Percentiles rank a stretch among this genome's conserved stretches.
Conservation (phyloP, 2,329 filamentous ascomycete genomes). For the Pseudogymnoascus sp. region DNA sequence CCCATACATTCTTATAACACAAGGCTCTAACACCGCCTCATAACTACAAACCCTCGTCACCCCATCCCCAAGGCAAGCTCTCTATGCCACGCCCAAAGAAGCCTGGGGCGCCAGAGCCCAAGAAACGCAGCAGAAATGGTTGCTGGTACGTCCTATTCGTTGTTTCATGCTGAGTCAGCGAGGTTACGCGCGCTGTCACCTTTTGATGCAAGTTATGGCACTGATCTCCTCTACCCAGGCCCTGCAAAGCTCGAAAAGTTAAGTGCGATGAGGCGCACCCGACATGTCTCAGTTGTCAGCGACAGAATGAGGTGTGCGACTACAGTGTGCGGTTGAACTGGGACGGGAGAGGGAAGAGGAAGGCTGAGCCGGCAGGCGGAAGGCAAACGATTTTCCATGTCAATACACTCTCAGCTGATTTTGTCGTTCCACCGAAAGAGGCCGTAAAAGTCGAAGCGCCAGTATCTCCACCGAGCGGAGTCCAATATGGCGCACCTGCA, state of each 20-base stretch:
- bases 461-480: not conserved
- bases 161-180: not conserved
- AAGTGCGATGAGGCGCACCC: constrained; percentile 79
- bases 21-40: not conserved
- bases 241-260: constrained; percentile 70
- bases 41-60: not conserved
- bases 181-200: not conserved
- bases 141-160: constrained; percentile 48
- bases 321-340: constrained; percentile 77
- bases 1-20: not conserved
- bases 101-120: constrained; percentile 55
- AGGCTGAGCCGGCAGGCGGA: constrained; percentile 31
- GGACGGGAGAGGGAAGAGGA: constrained; percentile 62
- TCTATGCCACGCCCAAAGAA: constrained; percentile 60
- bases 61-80: not conserved
- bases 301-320: constrained; percentile 66
- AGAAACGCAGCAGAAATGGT: constrained; percentile 59
- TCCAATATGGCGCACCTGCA: not conserved
- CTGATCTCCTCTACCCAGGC: constrained; percentile 41
- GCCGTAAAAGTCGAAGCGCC: not conserved
- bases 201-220: constrained; percentile 10
- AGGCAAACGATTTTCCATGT: not conserved
- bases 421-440: not conserved
- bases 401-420: not conserved
- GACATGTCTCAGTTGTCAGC: constrained; percentile 62